These are phyloP conservation scores for Gaultheria prostrata DNA, from an alignment of 148 eudicot species.

Conservation along the genomic window DNA sequence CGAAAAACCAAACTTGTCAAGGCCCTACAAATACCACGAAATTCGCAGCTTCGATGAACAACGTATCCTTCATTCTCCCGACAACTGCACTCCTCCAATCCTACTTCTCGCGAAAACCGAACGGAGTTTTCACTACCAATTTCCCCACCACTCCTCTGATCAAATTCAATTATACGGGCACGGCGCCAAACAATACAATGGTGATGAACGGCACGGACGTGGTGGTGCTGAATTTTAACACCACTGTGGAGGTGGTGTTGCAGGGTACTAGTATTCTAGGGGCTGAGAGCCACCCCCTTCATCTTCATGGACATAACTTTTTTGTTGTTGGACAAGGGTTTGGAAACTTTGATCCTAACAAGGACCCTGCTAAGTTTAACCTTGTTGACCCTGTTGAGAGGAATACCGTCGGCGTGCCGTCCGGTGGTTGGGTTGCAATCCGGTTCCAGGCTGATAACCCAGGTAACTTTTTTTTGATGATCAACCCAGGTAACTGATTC, in stretches of 20 bases:
- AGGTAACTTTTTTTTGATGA: too few species aligned
- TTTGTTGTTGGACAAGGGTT: slow-evolving; percentile 67
- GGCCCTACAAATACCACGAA: slow-evolving; percentile 53
- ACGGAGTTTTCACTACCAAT: slow-evolving; percentile 37
- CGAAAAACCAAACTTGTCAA: slow-evolving; percentile 56
- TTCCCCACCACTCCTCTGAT: slow-evolving; percentile 46
- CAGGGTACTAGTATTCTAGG: slow-evolving; percentile 67
- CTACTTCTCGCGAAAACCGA: slow-evolving; percentile 33
- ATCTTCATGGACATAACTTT: slow-evolving; percentile 65
- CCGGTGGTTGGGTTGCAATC: slow-evolving; percentile 76
- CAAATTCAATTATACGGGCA: slow-evolving; percentile 60
- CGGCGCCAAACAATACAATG: slow-evolving; percentile 48
- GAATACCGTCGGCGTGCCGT: slow-evolving; percentile 61
- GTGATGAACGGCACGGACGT: slow-evolving; percentile 48
- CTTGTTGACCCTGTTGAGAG: slow-evolving; percentile 66
- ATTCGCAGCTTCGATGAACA: slow-evolving; percentile 58
- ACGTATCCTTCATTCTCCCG: slow-evolving; percentile 53
- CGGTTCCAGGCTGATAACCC: slow-evolving; percentile 68
- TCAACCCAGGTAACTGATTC: too few species aligned
- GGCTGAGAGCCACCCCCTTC: slow-evolving; percentile 72
- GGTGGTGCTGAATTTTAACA: slow-evolving; percentile 53
- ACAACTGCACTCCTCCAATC: slow-evolving; percentile 47
- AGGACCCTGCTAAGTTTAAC: slow-evolving; percentile 52
- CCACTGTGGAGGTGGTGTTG: slow-evolving; percentile 59
- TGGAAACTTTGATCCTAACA: slow-evolving; percentile 55